Evolutionary conservation across 2,329 filamentous ascomycete species (phyloP), one percentile per base, ranked within the genome.

Genomic region (Fusarium luffae): DNA sequence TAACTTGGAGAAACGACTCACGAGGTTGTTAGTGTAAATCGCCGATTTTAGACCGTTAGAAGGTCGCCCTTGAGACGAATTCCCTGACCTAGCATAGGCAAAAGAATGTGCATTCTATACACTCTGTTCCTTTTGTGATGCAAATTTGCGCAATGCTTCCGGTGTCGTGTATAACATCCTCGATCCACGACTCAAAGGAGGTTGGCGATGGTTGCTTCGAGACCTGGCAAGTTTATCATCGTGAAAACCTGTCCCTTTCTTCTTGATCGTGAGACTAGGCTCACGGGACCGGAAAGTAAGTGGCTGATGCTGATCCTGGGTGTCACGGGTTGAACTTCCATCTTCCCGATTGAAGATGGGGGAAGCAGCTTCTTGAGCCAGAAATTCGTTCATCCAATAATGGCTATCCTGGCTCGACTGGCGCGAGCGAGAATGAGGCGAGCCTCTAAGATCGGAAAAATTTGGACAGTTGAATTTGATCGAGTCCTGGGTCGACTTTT

Each of bases 161-260:
- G 70, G 62, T 2, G 58, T 66, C 7, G 61, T 18, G 4, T 69
- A 61, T 0, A 19, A 1, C 25, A 56, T 59, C 0, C 71, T 64
- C 1, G 43, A 51, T 6, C 37, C 63, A 1, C 71, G 58, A 59
- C 71, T 56, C 16, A 74, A 3, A 1, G 59, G 72, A 0, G 50
- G 52, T 4, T 67, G 54, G 0, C 71, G 64, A 8, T 50, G 69
- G 9, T 63, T 37, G 0, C 71, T 47, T 0, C 23, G 30, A 1
- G 40, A 14, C 1, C 47, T 48, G 0, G 59, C 3, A 0, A 73
- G 4, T 0, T 28, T 27, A 4, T 71, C 23, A 6, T 73, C 70
- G 8, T 73, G 68, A 0, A 44, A 28, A 0, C 70, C 70, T 0
- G 70, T 73, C 0, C 68, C 70, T 0, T 28, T 21, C 0, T 37